Base-by-base conservation (phyloP, 441 rosid genomes). In the Eugenia klotzschiana region DNA sequence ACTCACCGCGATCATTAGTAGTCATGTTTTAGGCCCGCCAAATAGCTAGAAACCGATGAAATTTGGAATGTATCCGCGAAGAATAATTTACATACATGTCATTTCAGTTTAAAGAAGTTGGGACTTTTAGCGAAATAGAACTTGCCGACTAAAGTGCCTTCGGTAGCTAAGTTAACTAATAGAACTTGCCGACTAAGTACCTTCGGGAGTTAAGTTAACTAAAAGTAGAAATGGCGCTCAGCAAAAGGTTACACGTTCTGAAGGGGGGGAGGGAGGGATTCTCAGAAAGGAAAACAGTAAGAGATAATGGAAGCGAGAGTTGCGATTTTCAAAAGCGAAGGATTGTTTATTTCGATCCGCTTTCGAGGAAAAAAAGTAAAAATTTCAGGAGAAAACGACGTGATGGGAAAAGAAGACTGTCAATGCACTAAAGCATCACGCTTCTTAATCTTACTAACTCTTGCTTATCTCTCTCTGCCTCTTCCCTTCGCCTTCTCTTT, bases 1-100 rank as follows among this genome's bases (percentile, higher is more conserved):
- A 33, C 7, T 18, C 20, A 1, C 4, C 0, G 2, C 4, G 13
- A 64, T 4, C 12, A 15, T 16, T 3, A 1, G 0, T 7, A 15
- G 7, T 40, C 5, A 27, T 1, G 6, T 33, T 18, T 3, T 18
- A 18, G 14, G 74, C 74, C 74, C 13, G 5, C 1, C 1, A 1
- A 8, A 33, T 33, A 0, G 13, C 22, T 64, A 64, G 14, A n/a
- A 16, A 29, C 16, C 0, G 7, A 1, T 12, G 43, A 33, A 64
- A 8, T 64, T 33, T 8, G 22, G 6, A 29, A 40, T 16, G 12
- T 12, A 8, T 8, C 0, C 4, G 3, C 0, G 40, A 4, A 18
- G 43, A 33, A 4, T 9, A 1, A 33, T 37, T 33, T 13, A 2
- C 15, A 1, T 13, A 0, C 2, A 6, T 12, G 51, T 13, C 6